Base-by-base conservation (phyloP, 305 asterid species). In the Solanum hybrid region DNA sequence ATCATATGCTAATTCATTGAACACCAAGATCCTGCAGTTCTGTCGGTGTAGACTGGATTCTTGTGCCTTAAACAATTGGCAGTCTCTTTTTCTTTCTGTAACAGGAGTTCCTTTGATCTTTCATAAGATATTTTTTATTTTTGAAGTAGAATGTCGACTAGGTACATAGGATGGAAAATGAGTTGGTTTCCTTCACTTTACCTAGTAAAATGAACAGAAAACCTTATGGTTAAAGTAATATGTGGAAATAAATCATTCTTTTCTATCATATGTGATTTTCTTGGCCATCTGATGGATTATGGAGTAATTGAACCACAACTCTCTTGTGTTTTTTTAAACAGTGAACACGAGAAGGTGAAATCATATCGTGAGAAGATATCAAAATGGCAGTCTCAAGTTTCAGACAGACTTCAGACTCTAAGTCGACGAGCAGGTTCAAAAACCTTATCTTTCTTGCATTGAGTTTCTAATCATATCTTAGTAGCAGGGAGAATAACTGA, bases 281-380 rank as follows among this genome's bases (percentile, higher is more conserved):
- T 31, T 85, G 32, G n/a, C 32, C 45, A 57, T 85, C 45, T 85
- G 88, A 57, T 85, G 77, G 77, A 31, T 85, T 85, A 85, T 33
- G 83, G 79, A 9, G 45, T 88, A 24, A 78, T 79, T 89, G 79
- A 78, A 91, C 88, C 86, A 87, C 91, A 79, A n/a, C 32, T 79
- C 65, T 78, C 89, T 90, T 91, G 68, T 72, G 68, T 80, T 81
- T 90, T 89, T 77, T 92, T 87, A 89, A 89, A 89, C 95, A 97
- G 99, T 91, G 99, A 97, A 93, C 91, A 93, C 89, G 98, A 94
- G 94, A 97, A 96, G 96, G 99, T 95, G 94, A 96, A 95, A 94
- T 94, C 97, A 87, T 93, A 95, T 90, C 97, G 98, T 87, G 94
- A 92, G 89, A 97, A 95, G 94, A 95, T 97, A 92, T 93, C 95